Base-by-base conservation (phyloP, 108 stramenopile species). In the Cyclotella choctawhatcheeana region DNA sequence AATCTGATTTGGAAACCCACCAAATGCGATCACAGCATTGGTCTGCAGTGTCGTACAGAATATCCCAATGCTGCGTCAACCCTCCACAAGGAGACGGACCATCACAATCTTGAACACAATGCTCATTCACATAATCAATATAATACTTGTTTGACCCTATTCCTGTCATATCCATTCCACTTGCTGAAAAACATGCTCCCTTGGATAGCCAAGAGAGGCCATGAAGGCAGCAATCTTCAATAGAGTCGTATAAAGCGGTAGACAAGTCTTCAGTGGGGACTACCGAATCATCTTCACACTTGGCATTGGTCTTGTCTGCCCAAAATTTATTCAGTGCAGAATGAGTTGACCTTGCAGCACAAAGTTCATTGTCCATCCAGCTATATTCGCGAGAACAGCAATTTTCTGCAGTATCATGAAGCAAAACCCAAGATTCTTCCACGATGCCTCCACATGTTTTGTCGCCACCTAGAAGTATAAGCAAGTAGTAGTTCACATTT, bases 381-480 rank as follows among this genome's bases (percentile, higher is more conserved):
- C 27, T 44, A 29, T 48, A 64, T 13, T 64, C 30, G 21, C 6
- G 14, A 48, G 64, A 25, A 17, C 64, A 64, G 6, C 64, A 64
- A 21, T 32, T 10, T 48, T 45, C 45, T 26, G 47, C 64, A 20
- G 44, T 48, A 26, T 64, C 64, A 30, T 64, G 29, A 30, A 64
- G 26, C 20, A 64, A 27, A 18, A 64, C 29, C 21, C 37, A 18
- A n/a, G 64, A 13, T 17, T 45, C 45, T 47, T 45, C 25, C 7
- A 64, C 64, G 30, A 64, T 14, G 30, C 64, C 64, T 12, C 64
- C 64, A 64, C 45, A 64, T 8, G 64, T 64, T 25, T n/a, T 25
- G 30, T 45, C 45, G 16, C 64, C 64, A 64, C 27, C 64, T 61
- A 30, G 10, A n/a, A 32, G n/a, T 5, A 14, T 16, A 32, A 32